Conservation (phyloP, 2,329 filamentous ascomycete genomes). For the Aureobasidium lini region DNA sequence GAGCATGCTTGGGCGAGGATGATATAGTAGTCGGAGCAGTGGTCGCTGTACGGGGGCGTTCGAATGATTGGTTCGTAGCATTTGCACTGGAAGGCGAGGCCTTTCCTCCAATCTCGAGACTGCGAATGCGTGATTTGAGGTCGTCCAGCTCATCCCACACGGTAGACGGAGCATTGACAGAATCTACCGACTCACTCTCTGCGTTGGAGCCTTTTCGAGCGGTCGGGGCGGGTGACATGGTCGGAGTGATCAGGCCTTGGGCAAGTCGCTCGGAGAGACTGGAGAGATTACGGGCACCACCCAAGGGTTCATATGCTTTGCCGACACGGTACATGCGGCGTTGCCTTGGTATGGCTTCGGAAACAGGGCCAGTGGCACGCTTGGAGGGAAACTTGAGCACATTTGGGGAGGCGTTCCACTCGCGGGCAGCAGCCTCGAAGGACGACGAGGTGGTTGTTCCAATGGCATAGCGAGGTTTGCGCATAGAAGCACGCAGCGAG, state of each 20-base stretch:
- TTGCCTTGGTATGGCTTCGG: slow-evolving; percentile 6
- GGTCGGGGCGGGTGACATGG: neutral
- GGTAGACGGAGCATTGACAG: slow-evolving; percentile 81
- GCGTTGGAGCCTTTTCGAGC: slow-evolving; percentile 45
- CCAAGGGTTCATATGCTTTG: slow-evolving; percentile 3
- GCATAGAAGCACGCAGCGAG: slow-evolving; percentile 4
- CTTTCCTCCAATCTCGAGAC: slow-evolving; percentile 83
- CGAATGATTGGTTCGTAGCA: slow-evolving; percentile 62
- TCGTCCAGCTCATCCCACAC: slow-evolving; percentile 98
- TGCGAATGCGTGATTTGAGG: slow-evolving; percentile 84
- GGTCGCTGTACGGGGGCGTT: slow-evolving; percentile 82
- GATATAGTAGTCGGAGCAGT: slow-evolving; percentile 88
- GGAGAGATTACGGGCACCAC: neutral
- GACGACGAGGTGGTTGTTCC: slow-evolving; percentile 8
- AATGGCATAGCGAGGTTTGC: slow-evolving; percentile 8
- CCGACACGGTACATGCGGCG: slow-evolving; percentile 8
- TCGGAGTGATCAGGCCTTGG: slow-evolving; percentile 8
- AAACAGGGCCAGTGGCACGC: neutral
- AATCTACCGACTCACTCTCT: slow-evolving; percentile 69
- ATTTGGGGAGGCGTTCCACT: slow-evolving; percentile 8
- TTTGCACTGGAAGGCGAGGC: slow-evolving; percentile 75
- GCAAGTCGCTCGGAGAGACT: slow-evolving; percentile 3
- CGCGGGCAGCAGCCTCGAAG: slow-evolving; percentile 10
- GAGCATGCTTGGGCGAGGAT: slow-evolving; percentile 71
- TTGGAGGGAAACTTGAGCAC: slow-evolving; percentile 4